Percentiles rank a stretch among this genome's conserved stretches.
Conservation (phyloP, 352 stramenopile genomes). For the Pythium angustatum region DNA sequence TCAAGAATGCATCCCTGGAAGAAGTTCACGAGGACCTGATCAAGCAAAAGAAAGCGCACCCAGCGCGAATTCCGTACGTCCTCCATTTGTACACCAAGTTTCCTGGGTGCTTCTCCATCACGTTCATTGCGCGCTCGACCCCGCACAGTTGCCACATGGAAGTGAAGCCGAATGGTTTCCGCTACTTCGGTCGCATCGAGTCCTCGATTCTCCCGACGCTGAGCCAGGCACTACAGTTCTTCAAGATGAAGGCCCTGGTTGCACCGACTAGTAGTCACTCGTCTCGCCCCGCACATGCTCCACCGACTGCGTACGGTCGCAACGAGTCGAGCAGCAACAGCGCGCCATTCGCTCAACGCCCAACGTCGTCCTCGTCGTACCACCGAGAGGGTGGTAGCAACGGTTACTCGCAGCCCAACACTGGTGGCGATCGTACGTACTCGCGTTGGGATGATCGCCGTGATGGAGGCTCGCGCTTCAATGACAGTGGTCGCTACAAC, state of each 20-base stretch:
- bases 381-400: conserved; percentile 36
- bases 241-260: conserved; percentile 88
- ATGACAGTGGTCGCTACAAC: conserved; percentile 27
- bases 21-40: conserved; percentile 85
- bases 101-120: conserved; percentile 88
- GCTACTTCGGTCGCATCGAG: conserved; percentile 87
- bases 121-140: conserved; percentile 82
- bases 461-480: conserved; percentile 29
- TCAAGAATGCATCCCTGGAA: conserved; percentile 63
- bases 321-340: conserved; percentile 41
- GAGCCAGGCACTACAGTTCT: conserved; percentile 83
- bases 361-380: conserved; percentile 27
- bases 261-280: conserved; percentile 40
- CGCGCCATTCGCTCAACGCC: conserved; percentile 63
- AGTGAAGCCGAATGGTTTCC: conserved; percentile 81
- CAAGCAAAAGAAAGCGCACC: conserved; percentile 88
- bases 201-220: conserved; percentile 81
- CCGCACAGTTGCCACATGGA: conserved; percentile 88
- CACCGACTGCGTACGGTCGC: conserved; percentile 45
- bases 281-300: conserved; percentile 33
- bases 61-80: conserved; percentile 80
- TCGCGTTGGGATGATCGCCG: conserved; percentile 77
- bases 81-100: conserved; percentile 88
- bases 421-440: conserved; percentile 44
- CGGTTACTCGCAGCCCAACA: conserved; percentile 21